Evolutionary conservation across 1,284 basidiomycete species (phyloP), one percentile per base, ranked within the genome.

Genomic region (Amylostereum chailletii): DNA sequence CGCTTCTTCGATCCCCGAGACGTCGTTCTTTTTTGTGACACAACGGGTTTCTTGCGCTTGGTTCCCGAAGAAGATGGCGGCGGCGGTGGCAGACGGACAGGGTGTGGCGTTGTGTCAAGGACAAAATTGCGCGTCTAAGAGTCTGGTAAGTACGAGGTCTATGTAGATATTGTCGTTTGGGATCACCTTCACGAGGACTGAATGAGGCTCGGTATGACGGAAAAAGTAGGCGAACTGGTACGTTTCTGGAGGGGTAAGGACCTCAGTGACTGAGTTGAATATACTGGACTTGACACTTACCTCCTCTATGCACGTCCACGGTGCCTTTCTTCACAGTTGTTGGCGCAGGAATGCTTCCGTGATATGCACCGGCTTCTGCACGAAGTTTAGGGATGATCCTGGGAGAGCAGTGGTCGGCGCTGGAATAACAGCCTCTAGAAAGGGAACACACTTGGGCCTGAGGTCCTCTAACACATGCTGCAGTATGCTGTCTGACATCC

Each of bases 181-280:
- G 38, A 48, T 4, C 33, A 82, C 86, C 74, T 90, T 90, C 55
- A 84, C 66, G n/a, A 88, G 67, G 5, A 89, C 71, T 1, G 82
- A 77, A 62, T 89, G 86, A 10, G 83, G 77, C 51, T 87, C 85
- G 2, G 76, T 78, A 61, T 79, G 81, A n/a, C 85, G 76, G 55
- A 90, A 71, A 62, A 89, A 90, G 60, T 86, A 90, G 43, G 83
- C 86, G 59, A 89, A 88, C 53, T 90, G 86, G 59, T 90, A 90
- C 0, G 71, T 74, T 53, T 86, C 86, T 90, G 55, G 33, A 50
- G 44, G 41, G 45, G 41, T 8, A 51, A 45, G 40, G 51, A 42
- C 11, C 45, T 45, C 11, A 50, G 26, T 52, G 27, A 33, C 39
- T 51, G 49, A 47, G 41, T 11, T 38, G 39, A 47, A 54, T 40